Base-by-base conservation (phyloP, 768 basidiomycete species). In the Collybia sp. region DNA sequence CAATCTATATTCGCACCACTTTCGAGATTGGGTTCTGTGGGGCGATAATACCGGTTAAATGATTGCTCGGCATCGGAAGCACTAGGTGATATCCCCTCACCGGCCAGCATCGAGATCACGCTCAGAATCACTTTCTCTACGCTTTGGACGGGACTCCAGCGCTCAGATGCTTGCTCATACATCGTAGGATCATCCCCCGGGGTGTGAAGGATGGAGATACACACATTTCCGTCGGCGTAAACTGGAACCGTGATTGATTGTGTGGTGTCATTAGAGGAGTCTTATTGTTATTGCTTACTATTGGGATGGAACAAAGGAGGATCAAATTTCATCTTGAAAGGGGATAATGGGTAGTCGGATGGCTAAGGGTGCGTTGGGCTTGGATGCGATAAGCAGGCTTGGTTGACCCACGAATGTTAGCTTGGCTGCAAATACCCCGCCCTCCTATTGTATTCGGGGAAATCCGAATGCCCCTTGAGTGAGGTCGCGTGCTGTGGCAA, bases 271-370 rank as follows among this genome's bases (percentile, higher is more conserved):
- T 31, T 5, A 17, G 19, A 39, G 40, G n/a, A n/a, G 16, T 40
- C n/a, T n/a, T n/a, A n/a, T 33, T 16, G 44, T 31, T 42, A 41
- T 25, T 43, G 68, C 88, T 65, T 54, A 95, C 96, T 88, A 64
- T 99, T 99, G 13, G 96, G 96, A 67, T 99, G 96, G 67, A 97
- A 89, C 45, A 99, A 64, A 2, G 95, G 94, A 2, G 96, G 96
- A 38, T 97, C 93, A 58, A 99, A 99, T 59, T 80, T 92, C 96
- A 99, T 98, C 72, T 93, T 97, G 83, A 98, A 98, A 15, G 96
- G 96, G 43, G 91, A 95, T 58, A 99, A 71, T 30, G 96, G 96
- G 67, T 99, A 99, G 61, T 99, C 96, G 33, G 76, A 62, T 0
- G 93, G 93, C 92, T 93, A 48, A 6, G 6, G 16, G 36, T 1